Evolutionary conservation across 164 flowering plant genomes (phyloP).

Genomic region (Malania oleifera): DNA sequence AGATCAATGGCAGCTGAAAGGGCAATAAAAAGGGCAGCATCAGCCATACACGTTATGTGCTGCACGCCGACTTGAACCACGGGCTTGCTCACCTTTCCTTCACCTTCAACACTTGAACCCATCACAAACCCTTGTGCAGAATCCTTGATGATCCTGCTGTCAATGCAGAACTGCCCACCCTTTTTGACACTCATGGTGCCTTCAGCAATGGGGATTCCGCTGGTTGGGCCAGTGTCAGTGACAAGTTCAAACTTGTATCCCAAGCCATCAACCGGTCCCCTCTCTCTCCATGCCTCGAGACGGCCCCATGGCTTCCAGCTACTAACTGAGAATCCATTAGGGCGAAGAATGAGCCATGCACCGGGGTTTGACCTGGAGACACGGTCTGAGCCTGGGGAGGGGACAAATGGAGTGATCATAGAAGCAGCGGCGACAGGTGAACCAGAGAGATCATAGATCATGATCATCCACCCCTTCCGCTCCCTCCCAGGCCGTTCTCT

Average conservation of each 20-base stretch:
- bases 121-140: constrained; percentile 63
- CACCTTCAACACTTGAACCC: constrained; percentile 82
- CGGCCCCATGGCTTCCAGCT: constrained; percentile 98
- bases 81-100: constrained; percentile 80
- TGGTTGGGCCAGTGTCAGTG: constrained; percentile 39
- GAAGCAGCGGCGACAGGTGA: constrained; percentile 95
- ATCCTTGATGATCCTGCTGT: constrained; percentile 31
- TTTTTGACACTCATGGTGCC: constrained; percentile 49
- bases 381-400: constrained; percentile 79
- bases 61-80: constrained; percentile 63
- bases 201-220: constrained; percentile 58
- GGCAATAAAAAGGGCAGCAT: constrained; percentile 84
- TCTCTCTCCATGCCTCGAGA: constrained; percentile 93
- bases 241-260: constrained; percentile 84
- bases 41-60: constrained; percentile 82
- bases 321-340: constrained; percentile 50
- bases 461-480: constrained; percentile 95
- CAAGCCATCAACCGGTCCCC: constrained; percentile 63
- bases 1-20: constrained; percentile 94
- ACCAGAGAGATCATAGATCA: constrained; percentile 83
- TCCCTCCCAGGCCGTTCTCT: constrained; percentile 49
- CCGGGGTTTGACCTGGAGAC: constrained; percentile 91
- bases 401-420: constrained; percentile 92
- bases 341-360: constrained; percentile 90
- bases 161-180: constrained; percentile 76